Evolutionary conservation across 176 grass and related monocot genomes (phyloP), one percentile per base, ranked within the genome.

Genomic region (Musa troglodytarum): DNA sequence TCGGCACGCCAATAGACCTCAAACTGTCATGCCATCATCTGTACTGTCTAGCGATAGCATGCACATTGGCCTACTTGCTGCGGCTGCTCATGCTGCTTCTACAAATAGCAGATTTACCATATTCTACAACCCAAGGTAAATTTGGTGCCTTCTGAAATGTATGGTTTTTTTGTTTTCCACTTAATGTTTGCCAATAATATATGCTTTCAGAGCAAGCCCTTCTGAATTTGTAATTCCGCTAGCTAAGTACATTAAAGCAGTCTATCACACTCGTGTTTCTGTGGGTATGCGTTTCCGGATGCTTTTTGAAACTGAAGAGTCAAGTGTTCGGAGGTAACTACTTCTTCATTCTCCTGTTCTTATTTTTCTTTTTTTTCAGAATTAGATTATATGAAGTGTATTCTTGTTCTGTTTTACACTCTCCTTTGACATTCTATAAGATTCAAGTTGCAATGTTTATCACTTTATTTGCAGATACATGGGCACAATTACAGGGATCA

Each of bases 271-370:
- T 7, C 95, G 91, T 69, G 86, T 99, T 78, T 99, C 95, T 53
- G 95, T 99, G 65, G 95, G 95, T 11, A 99, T 99, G 91, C 95
- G 95, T 64, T 99, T 99, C 75, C 83, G 95, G 76, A 99, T 99
- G 95, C 95, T 99, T 82, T 99, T 99, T 81, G 95, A 99, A 85
- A 99, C 95, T 26, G 95, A 99, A 73, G 95, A 99, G 24, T 99
- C 95, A 16, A 99, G 95, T 76, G 88, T 99, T 82, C 77, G 95
- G 52, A 81, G 95, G 95, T 94, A 81, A 74, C 66, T 54, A 15
- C 51, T 14, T 24, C 70, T 54, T 77, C 23, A 75, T 17, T 86
- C 57, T 63, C 58, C 70, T 24, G 68, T 26, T 1, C 20, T 16
- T 49, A 1, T 64, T 68, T 34, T 17, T 68, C 0, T 65, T 16